phyloP scores from a whole-genome alignment of 1,139 yeast species.

The Suzukiozyma palmioleophila region DNA sequence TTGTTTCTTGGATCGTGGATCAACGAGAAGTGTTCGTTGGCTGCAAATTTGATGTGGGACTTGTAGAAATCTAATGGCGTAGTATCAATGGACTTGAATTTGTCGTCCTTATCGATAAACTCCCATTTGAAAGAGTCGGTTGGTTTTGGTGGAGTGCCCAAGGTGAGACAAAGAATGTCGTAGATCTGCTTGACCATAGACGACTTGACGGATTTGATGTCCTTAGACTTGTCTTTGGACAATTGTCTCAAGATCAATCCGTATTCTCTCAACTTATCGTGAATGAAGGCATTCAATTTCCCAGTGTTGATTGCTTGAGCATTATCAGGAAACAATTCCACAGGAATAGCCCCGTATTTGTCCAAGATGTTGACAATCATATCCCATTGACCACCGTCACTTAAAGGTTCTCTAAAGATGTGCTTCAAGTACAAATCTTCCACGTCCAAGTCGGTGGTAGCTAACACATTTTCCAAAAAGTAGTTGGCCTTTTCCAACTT shows the following conservation, averaged over 20 bases:
- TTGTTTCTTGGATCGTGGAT: constrained; percentile 78
- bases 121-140: constrained; percentile 68
- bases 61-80: constrained; percentile 63
- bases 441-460: constrained; percentile 58
- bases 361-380: constrained; percentile 71
- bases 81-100: constrained; percentile 46
- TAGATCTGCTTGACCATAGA: constrained; percentile 58
- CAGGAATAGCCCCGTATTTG: constrained; percentile 78
- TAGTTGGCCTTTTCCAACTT: constrained; percentile 52
- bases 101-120: constrained; percentile 67
- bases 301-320: constrained; percentile 58
- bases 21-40: constrained; percentile 55
- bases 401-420: constrained; percentile 57
- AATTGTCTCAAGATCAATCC: constrained; percentile 62
- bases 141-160: constrained; percentile 78
- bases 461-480: constrained; percentile 70
- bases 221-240: constrained; percentile 21
- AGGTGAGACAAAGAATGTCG: constrained; percentile 57
- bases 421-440: constrained; percentile 67
- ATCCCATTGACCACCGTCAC: constrained; percentile 86
- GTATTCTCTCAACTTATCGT: constrained; percentile 68
- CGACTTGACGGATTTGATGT: constrained; percentile 30
- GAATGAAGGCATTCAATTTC: constrained; percentile 56
- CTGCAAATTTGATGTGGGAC: constrained; percentile 50
- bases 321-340: constrained; percentile 66